Evolutionary conservation across 306 rosid genomes (phyloP).

Genomic region (Dalbergia cochinchinensis): DNA sequence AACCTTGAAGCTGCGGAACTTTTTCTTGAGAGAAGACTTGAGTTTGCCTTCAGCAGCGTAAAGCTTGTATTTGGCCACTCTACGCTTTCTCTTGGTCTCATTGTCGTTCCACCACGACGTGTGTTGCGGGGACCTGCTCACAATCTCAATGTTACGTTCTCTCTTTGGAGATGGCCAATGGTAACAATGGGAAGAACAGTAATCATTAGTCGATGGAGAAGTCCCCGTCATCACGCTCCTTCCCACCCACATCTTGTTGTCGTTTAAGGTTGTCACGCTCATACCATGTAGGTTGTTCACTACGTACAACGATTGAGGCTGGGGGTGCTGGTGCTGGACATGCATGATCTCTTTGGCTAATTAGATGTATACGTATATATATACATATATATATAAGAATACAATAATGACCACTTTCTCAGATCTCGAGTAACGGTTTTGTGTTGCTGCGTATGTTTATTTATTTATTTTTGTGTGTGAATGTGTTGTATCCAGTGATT

Average conservation of each 20-base stretch:
- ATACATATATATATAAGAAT: background rate
- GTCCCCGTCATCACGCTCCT: background rate
- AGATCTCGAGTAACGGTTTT: background rate
- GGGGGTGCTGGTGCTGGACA: background rate
- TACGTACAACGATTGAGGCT: background rate
- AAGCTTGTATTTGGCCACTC: constrained; percentile 60
- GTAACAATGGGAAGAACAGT: background rate
- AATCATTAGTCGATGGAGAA: background rate
- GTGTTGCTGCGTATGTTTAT: background rate
- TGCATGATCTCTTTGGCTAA: no score
- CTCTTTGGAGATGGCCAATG: constrained; percentile 20
- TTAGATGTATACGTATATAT: no score
- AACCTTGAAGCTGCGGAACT: constrained; percentile 50
- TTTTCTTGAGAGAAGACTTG: constrained; percentile 56
- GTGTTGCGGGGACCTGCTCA: background rate
- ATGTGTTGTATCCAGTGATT: background rate
- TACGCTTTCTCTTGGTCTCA: constrained; percentile 56
- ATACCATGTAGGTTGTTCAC: background rate
- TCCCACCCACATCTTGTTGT: background rate
- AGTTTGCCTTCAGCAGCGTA: constrained; percentile 58
- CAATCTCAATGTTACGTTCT: background rate
- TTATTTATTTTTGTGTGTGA: background rate
- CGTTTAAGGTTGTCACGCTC: background rate
- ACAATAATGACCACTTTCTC: background rate
- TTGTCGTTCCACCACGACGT: constrained; percentile 57